Base-by-base conservation (phyloP, 2,329 filamentous ascomycete species). In the Aspergillus hortae region DNA sequence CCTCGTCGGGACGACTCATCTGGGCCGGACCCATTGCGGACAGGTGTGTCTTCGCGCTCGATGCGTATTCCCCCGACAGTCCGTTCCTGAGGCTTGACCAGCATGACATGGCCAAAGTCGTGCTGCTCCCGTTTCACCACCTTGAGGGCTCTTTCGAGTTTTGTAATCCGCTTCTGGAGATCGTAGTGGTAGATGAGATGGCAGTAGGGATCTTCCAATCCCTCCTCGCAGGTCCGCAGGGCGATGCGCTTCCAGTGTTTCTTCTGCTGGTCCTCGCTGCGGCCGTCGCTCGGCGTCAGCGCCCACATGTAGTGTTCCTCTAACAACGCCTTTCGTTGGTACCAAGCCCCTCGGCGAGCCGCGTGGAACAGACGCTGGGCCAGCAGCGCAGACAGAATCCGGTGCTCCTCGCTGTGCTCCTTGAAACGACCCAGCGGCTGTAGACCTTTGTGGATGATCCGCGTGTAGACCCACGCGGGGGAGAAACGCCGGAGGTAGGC, bases 131-230 rank as follows among this genome's bases (percentile, higher is more conserved):
- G 83, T 64, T 90, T 90, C 0, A 90, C 87, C 19, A 96, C 82
- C 55, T 88, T 90, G 6, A 97, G 77, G 33, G 84, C 82, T 65
- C 85, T 92, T 70, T 99, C 94, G 1, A 99, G 81, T 71, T 96
- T 97, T 46, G 83, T 81, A n/a, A 96, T 83, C 1, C 94, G 87
- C 69, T 96, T 97, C 68, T 97, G 92, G 6, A 99, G 76, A 63
- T 97, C 92, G 64, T 95, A 90, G 67, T 99, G 92, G 67, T 90
- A 92, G 53, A 96, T 94, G 21, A 96, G 73, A 70, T 99, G 94
- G 53, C 92, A 95, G 51, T 94, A 82, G 25, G 85, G 84, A 62
- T 99, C 94, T 67, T 96, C 87, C 0, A 99, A 78, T 0, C 90
- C 94, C 38, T 82, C 77, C 69, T 96, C 92, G 65, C 94, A 97